Conservation (phyloP, 148 eudicot species). For the Fagopyrum homotropicum region DNA sequence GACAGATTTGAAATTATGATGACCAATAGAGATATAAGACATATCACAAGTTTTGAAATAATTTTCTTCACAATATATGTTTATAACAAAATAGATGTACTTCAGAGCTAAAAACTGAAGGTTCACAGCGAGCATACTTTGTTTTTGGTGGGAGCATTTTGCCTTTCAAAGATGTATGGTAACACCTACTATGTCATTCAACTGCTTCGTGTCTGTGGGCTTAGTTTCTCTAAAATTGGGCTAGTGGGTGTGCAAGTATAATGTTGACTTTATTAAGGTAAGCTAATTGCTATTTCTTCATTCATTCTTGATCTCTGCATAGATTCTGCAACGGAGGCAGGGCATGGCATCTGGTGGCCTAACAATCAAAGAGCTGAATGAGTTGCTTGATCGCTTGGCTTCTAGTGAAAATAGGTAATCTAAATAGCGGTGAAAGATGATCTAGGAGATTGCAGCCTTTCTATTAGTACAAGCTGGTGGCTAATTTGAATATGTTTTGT, state of each 20-base stretch:
- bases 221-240: not conserved
- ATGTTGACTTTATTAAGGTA: not conserved
- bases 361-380: slow-evolving; percentile 53
- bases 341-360: slow-evolving; percentile 64
- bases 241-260: not conserved
- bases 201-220: not conserved
- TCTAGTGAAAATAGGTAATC: slow-evolving; percentile 48
- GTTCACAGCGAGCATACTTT: not conserved
- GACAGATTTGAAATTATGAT: too few relatives aligned
- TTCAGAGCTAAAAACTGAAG: too few relatives aligned
- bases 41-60: too few relatives aligned
- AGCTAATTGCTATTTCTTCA: not conserved
- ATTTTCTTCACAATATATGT: too few relatives aligned
- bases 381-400: slow-evolving; percentile 71
- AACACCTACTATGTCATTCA: not conserved
- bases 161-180: not conserved
- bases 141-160: not conserved
- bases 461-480: not conserved
- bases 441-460: not conserved
- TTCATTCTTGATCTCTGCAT: slow-evolving; percentile 5
- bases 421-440: not conserved
- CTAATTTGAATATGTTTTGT: not conserved
- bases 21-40: too few relatives aligned
- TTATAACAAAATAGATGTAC: too few relatives aligned
- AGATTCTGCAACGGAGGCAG: slow-evolving; percentile 76